Evolutionary conservation across 306 rosid genomes (phyloP).

Genomic region (Acmispon strigosus): DNA sequence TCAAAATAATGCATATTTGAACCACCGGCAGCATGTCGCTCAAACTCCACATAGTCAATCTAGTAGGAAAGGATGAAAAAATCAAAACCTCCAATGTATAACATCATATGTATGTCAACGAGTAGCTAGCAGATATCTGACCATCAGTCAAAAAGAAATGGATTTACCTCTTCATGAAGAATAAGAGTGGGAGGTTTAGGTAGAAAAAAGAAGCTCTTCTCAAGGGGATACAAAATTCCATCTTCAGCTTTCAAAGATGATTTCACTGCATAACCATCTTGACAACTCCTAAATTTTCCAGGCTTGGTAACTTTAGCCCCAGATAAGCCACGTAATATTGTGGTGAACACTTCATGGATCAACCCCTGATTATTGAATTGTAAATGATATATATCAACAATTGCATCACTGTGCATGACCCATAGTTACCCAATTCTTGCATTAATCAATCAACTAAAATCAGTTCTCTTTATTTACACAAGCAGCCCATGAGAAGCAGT

Average conservation of each 20-base stretch:
- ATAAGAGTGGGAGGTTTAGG: constrained; percentile 99
- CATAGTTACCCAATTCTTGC: not conserved
- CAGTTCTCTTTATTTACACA: not conserved
- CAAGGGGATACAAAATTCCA: constrained; percentile 95
- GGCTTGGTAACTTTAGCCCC: constrained; percentile 95
- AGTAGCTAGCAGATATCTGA: not conserved
- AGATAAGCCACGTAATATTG: constrained; percentile 84
- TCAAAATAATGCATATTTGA: constrained; percentile 98
- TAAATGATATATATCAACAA: constrained; percentile 7
- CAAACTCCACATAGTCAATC: constrained; percentile 95
- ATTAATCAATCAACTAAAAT: not conserved
- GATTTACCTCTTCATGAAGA: constrained; percentile 82
- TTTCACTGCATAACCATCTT: constrained; percentile 97
- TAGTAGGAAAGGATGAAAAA: constrained; percentile 20
- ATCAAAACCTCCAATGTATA: constrained; percentile 28
- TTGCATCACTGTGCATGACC: not conserved
- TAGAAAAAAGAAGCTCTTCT: constrained; percentile 97
- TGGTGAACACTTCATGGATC: constrained; percentile 92
- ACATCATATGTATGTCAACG: not conserved
- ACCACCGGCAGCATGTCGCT: constrained; percentile 98
- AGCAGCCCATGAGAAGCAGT: not conserved
- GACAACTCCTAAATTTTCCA: constrained; percentile 96
- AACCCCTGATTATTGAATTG: constrained; percentile 65
- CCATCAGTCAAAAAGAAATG: not conserved
- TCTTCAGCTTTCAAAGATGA: constrained; percentile 99